phyloP scores from a whole-genome alignment of 2,329 filamentous ascomycete genomes.

The Aspergillus niger region DNA sequence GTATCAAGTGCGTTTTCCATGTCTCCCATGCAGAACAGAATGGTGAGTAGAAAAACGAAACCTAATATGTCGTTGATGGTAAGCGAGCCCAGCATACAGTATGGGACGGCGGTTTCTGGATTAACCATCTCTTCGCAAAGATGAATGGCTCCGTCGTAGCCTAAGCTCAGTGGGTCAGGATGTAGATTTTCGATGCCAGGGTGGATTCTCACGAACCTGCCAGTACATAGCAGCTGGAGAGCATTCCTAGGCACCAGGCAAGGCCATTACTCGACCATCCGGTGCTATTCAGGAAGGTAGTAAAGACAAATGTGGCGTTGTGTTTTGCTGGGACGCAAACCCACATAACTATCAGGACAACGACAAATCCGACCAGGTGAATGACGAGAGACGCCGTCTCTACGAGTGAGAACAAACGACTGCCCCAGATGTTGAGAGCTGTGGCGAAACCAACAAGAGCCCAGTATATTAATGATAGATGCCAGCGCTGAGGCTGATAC shows the following conservation, averaged over 20 bases:
- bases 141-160: slow-evolving; percentile 18
- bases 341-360: neutral
- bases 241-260: slow-evolving; percentile 17
- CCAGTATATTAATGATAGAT: slow-evolving; percentile 26
- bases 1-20: slow-evolving; percentile 32
- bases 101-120: neutral
- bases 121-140: slow-evolving; percentile 10
- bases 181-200: too few species aligned
- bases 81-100: slow-evolving; percentile 21
- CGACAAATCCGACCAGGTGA: slow-evolving; percentile 10
- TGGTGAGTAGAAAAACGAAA: slow-evolving; percentile 22
- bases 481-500: slow-evolving; percentile 49
- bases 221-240: slow-evolving; percentile 15
- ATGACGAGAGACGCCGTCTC: neutral
- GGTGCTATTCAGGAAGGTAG: slow-evolving; percentile 7
- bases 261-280: slow-evolving; percentile 17
- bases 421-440: slow-evolving; percentile 10
- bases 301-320: slow-evolving; percentile 12
- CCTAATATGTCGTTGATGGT: slow-evolving; percentile 34
- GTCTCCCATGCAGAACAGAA: slow-evolving; percentile 29
- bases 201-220: slow-evolving; percentile 9
- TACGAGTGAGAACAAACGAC: slow-evolving; percentile 1
- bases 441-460: neutral
- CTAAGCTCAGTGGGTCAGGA: neutral
- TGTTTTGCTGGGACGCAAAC: neutral